Conservation (phyloP, 352 stramenopile species). For the Globisporangium canariense region DNA sequence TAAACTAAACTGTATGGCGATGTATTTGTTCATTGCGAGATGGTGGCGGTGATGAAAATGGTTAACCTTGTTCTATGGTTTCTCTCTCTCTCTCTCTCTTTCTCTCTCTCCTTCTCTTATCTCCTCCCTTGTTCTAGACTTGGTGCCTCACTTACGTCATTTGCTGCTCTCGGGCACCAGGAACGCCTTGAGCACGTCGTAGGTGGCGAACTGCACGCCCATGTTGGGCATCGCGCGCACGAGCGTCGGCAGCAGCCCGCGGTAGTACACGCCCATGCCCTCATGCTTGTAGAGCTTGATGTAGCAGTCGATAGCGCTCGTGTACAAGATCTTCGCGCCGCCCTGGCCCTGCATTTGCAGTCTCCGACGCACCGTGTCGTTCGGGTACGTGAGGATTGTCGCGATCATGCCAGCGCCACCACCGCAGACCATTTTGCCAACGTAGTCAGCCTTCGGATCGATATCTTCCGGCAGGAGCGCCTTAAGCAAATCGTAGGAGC, state of each 20-base stretch:
- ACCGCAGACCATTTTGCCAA: conserved; percentile 70
- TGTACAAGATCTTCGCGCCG: conserved; percentile 56
- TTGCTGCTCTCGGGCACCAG: conserved; percentile 19
- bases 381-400: conserved; percentile 86
- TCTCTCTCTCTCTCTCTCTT: neutral
- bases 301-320: conserved; percentile 76
- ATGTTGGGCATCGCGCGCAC: conserved; percentile 85
- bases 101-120: conserved; percentile 13
- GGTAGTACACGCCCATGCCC: conserved; percentile 69
- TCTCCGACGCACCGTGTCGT: conserved; percentile 81
- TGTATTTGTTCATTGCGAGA: neutral
- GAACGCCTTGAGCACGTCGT: conserved; percentile 71
- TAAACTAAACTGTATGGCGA: conserved; percentile 8
- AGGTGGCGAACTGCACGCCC: conserved; percentile 85
- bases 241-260: conserved; percentile 70
- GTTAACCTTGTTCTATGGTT: neutral
- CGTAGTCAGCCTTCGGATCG: conserved; percentile 54
- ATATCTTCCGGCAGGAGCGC: conserved; percentile 47
- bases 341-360: conserved; percentile 87
- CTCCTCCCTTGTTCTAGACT: neutral
- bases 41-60: neutral
- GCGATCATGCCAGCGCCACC: conserved; percentile 78
- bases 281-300: conserved; percentile 58
- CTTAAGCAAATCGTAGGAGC: conserved; percentile 73
- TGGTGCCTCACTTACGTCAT: neutral